Percentiles rank a stretch among this genome's conserved stretches.
These are phyloP conservation scores for Oryza coarctata DNA, from an alignment of 176 grass and related monocot genomes.

Conservation along the genomic window DNA sequence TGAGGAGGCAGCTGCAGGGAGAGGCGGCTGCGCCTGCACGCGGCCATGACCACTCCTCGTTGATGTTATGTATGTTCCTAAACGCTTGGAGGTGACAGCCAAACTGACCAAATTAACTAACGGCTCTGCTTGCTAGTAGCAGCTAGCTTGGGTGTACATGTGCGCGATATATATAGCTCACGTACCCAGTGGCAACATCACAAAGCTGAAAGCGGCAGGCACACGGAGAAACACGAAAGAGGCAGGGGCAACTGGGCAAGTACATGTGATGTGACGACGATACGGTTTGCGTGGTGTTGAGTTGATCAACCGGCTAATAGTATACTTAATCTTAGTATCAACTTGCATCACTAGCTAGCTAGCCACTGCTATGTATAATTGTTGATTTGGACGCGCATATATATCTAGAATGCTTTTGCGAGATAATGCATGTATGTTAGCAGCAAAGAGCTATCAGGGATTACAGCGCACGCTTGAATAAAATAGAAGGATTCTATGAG, in stretches of 20 bases:
- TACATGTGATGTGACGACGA: constrained; percentile 33
- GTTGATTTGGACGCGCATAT: constrained; percentile 27
- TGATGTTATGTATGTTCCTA: neutral
- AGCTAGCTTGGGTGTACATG: neutral
- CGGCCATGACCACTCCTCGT: neutral
- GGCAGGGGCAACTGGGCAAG: neutral
- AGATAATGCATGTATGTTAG: constrained; percentile 4
- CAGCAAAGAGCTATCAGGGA: neutral
- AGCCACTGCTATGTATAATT: neutral
- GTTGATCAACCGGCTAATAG: neutral
- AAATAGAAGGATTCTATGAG: neutral
- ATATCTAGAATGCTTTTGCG: neutral
- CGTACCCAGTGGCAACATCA: neutral
- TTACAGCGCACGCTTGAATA: neutral
- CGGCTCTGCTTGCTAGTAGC: neutral
- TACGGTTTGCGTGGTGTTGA: constrained; percentile 18
- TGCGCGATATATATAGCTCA: constrained; percentile 20
- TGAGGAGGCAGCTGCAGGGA: neutral
- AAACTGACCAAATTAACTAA: neutral
- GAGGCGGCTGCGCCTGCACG: neutral
- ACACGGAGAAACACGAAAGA: constrained; percentile 16
- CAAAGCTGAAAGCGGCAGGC: constrained; percentile 17
- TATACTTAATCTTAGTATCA: constrained; percentile 29
- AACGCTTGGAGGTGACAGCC: neutral
- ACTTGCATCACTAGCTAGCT: constrained; percentile 8